Base-by-base conservation (phyloP, 108 stramenopile genomes). In the Stephanodiscus minutulus region DNA sequence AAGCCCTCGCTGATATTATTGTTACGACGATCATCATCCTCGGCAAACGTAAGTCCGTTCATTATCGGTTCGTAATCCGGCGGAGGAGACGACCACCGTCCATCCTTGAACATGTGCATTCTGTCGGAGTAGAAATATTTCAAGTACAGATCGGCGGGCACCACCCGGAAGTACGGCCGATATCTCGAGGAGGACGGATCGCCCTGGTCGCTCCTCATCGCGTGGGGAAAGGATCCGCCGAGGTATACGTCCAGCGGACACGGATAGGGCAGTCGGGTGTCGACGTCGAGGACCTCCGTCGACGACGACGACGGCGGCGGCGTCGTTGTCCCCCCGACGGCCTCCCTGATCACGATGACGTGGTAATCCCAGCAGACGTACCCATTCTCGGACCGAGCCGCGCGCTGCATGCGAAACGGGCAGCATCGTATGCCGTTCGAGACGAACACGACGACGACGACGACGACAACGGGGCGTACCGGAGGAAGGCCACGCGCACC, bases 281-380 rank as follows among this genome's bases (percentile, higher is more conserved):
- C 94, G 18, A 95, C 67, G 70, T 95, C 94, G 10, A 79, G 64
- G 3, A 91, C 70, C 20, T 79, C 63, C 37, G 70, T 67, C 25
- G 13, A 61, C 21, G 50, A 53, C 28, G 53, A 41, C 39, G 39
- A 41, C 39, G 48, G 73, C 18, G 60, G 29, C 18, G 66, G 2
- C 37, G 49, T 21, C 18, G 65, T 52, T 0, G 43, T 62, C 15
- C 24, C 31, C 35, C 56, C 28, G 33, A 60, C 9, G 25, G 50
- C 43, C 10, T 22, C 68, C 17, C 76, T 27, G 5, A 94, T 22
- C 36, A 91, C 65, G 66, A 94, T 80, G 10, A 95, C 94, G 77
- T 95, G 94, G 78, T 95, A 95, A 76, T 95, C 94, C 94, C 94
- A 95, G 69, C 77, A 88, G 17, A 82, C 80, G 44, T 87, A 81